Evolutionary conservation across 805 yeast species (phyloP), one percentile per base, ranked within the genome.

Genomic region (Pichia nanzhaoensis): DNA sequence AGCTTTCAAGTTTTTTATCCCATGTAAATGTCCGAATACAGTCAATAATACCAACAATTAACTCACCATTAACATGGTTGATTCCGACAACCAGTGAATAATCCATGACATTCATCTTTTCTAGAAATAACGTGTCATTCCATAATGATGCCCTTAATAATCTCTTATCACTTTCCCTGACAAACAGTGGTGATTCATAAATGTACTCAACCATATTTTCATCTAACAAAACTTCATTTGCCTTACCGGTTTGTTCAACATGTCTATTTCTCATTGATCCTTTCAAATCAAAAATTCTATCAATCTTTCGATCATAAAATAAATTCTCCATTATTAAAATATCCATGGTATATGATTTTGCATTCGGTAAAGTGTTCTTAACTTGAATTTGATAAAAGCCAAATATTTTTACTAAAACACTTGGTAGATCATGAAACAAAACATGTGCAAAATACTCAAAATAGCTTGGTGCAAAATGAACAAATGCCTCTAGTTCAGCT

Each of bases 41-140:
- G 63, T 93, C 87, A 49, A 93, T 90, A 34, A 93, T 90, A 3
- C 99, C 99, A 13, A 90, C 96, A 17, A 89, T 88, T 32, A 93
- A 69, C 44, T 82, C 82, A 42, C 75, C 74, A 50, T 75, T 75
- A 19, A 77, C 74, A 10, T 72, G 68, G 59, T 93, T 95, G 34
- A 93, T 86, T 0, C 98, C 99, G 48, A 93, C 82, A 9, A 93
- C 96, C 51, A 93, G 69, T 0, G 98, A 91, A 59, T 93, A 93
- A 63, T 93, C 99, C 99, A 93, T 93, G 5, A 93, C 98, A 59
- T 93, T 95, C 95, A 93, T 87, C 57, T 95, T 93, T 3, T 95
- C 89, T 44, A 93, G 67, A 60, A 93, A 95, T 14, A 93, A 68
- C 0, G 98, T 93, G 57, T 93, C 99, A 58, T 95, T 93, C 84